Evolutionary conservation across 352 stramenopile species (phyloP), one percentile per base, ranked within the genome.

Genomic region (Globisporangium radiosum): DNA sequence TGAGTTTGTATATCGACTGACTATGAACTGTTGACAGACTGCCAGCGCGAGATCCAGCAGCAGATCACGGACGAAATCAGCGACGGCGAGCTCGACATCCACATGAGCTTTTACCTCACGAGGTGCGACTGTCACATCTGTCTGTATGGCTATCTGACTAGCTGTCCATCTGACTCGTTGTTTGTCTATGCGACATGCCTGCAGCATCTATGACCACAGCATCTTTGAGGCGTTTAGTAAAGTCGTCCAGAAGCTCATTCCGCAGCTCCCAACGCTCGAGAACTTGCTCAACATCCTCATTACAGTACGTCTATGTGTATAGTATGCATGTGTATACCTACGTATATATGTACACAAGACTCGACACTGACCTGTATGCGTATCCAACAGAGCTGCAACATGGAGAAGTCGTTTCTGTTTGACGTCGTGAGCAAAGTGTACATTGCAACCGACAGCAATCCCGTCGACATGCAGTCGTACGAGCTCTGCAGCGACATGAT

Each of bases 401-500:
- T 99, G 92, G 97, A 99, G 64, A 99, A 99, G 70, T 97, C 94
- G 42, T 99, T 99, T 64, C 66, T 99, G 43, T 98, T 98, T 64
- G 96, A 99, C 72, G 96, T 99, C 10, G 93, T 98, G n/a, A 98
- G 88, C 76, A 99, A 99, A 69, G 81, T 99, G 38, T 99, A 99
- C 76, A 98, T 99, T 62, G 94, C 91, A 19, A 99, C 97, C 8
- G 97, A 99, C 71, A 97, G 92, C 58, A 98, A 97, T 71, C 96
- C 97, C 0, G 96, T 99, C 1, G 97, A 99, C 74, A 98, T 98
- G 95, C 92, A 95, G 72, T 93, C 81, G 36, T 98, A 99, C 54
- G 97, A 99, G 66, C 78, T 99, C 6, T 99, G 96, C 69, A 97
- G 88, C 62, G 97, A 99, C 70, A 99, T 99, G 96, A 99, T 99